phyloP scores from a whole-genome alignment of 2,329 filamentous ascomycete species.

The Cadophora sp. region DNA sequence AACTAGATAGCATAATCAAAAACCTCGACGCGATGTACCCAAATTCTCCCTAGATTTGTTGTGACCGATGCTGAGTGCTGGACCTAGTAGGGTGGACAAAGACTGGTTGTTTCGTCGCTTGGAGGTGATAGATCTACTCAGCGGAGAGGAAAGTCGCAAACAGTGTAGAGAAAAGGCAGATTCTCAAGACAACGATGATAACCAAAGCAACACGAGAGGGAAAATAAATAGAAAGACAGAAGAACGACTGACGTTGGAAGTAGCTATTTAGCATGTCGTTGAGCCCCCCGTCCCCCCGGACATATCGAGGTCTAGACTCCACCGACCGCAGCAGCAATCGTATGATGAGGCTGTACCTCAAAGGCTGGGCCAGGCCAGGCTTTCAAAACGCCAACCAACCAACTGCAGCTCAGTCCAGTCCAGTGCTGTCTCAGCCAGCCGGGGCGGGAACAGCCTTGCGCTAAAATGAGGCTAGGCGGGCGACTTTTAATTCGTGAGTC shows the following conservation, averaged over 20 bases:
- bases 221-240: neutral
- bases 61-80: neutral
- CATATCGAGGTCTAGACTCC: slow-evolving; percentile 9
- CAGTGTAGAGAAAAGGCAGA: neutral
- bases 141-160: neutral
- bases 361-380: neutral
- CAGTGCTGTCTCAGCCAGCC: neutral
- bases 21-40: neutral
- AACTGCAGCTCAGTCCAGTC: neutral
- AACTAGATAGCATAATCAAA: slow-evolving; percentile 7
- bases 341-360: slow-evolving; percentile 3
- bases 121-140: neutral
- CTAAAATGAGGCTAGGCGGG: neutral
- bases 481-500: slow-evolving; percentile 16
- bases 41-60: neutral
- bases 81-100: neutral
- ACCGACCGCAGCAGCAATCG: neutral
- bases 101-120: neutral
- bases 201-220: neutral
- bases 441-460: slow-evolving; percentile 19
- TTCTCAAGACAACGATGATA: neutral
- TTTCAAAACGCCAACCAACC: neutral
- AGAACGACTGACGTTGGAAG: slow-evolving; percentile 9
- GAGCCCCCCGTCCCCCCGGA: neutral
- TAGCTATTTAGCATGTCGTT: slow-evolving; percentile 7